Evolutionary conservation across 177 flowering plant species (phyloP).

Genomic region (Telopea speciosissima): DNA sequence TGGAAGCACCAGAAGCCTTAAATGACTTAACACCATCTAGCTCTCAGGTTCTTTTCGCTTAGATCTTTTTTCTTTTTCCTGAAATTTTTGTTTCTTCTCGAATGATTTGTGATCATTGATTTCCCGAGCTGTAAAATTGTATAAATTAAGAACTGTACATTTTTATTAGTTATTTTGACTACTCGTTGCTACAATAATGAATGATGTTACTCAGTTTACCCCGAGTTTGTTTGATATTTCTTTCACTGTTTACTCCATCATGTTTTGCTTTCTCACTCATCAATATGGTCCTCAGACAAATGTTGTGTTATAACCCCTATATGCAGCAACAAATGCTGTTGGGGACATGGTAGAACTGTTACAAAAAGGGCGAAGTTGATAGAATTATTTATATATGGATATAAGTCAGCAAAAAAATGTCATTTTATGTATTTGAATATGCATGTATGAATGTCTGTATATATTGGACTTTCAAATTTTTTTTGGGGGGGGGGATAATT

Average conservation of each 20-base stretch:
- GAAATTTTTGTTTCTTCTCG: constrained; percentile 5
- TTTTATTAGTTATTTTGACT: constrained; percentile 10
- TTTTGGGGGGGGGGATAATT: too few species aligned
- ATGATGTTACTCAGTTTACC: background rate
- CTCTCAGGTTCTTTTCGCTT: constrained; percentile 72
- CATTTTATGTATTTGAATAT: too few species aligned
- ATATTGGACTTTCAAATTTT: too few species aligned
- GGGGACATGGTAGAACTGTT: background rate
- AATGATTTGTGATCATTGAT: constrained; percentile 20
- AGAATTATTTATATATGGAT: too few species aligned
- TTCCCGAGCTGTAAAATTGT: background rate
- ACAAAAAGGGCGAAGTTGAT: background rate
- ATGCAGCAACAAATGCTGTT: background rate
- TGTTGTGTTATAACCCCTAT: too few species aligned
- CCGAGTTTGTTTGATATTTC: background rate
- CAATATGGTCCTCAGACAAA: too few species aligned
- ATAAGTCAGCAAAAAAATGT: too few species aligned
- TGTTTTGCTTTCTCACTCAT: background rate
- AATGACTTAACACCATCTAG: constrained; percentile 67
- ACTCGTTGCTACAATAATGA: constrained; percentile 2
- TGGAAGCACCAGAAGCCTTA: constrained; percentile 51
- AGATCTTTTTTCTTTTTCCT: constrained; percentile 11
- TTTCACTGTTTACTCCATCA: background rate
- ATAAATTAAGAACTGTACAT: constrained; percentile 5
- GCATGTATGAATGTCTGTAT: too few species aligned